phyloP scores from a whole-genome alignment of 192 early-diverging fungal genomes.

The Coemansia umbellata region DNA sequence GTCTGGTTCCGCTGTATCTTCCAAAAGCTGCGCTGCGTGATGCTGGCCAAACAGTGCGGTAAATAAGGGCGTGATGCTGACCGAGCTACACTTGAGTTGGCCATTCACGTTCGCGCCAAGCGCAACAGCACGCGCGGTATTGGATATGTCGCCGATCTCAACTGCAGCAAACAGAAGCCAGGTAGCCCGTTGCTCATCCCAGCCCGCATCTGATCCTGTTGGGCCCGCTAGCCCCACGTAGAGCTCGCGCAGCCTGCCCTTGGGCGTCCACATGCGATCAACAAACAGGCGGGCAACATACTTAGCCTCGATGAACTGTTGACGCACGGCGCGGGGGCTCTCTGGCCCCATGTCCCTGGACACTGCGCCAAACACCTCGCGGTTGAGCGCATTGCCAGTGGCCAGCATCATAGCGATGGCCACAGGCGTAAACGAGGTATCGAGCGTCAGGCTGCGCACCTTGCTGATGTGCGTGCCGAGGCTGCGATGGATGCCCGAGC shows the following conservation, averaged over 20 bases:
- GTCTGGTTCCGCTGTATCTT: neutral
- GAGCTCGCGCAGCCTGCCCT: conserved; percentile 14
- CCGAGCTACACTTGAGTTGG: neutral
- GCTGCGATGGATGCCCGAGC: conserved; percentile 90
- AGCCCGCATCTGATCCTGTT: neutral
- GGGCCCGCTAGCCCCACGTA: neutral
- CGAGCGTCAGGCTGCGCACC: conserved; percentile 77
- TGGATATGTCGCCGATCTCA: conserved; percentile 47
- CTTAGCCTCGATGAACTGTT: conserved; percentile 66
- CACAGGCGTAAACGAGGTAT: conserved; percentile 53
- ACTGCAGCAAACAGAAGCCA: conserved; percentile 34
- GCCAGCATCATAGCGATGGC: conserved; percentile 33
- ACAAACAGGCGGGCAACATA: conserved; percentile 56
- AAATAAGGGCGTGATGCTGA: conserved; percentile 11
- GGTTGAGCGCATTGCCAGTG: conserved; percentile 34
- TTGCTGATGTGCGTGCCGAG: conserved; percentile 88
- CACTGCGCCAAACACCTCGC: conserved; percentile 11
- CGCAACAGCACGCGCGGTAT: conserved; percentile 61
- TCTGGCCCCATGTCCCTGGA: neutral
- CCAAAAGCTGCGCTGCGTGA: neutral
- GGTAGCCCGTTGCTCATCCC: conserved; percentile 14
- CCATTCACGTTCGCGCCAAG: conserved; percentile 66
- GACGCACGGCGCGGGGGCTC: conserved; percentile 50
- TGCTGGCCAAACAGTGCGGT: conserved; percentile 28
- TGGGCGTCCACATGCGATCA: conserved; percentile 28